Evolutionary conservation across 768 basidiomycete genomes (phyloP).

Genomic region (Strobilomyces confusus): DNA sequence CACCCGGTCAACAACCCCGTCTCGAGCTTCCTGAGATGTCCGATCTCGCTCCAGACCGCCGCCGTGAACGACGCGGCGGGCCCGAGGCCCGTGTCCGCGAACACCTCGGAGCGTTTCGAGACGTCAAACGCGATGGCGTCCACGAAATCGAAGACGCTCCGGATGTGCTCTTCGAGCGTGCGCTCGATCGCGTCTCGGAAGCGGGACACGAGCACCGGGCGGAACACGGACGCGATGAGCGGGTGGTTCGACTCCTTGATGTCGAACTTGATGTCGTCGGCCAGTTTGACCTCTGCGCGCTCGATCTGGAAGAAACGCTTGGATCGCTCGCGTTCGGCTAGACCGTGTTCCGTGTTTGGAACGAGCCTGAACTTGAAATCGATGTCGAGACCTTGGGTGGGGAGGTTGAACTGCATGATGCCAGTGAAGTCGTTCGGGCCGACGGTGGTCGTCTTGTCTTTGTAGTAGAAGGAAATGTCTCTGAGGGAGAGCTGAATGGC

Average conservation of each 20-base stretch:
- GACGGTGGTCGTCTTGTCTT: conserved; percentile 52
- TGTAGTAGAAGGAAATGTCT: conserved; percentile 73
- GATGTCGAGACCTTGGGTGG: conserved; percentile 63
- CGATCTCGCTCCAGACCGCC: conserved; percentile 68
- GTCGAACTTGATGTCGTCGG: conserved; percentile 50
- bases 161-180: conserved; percentile 53
- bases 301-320: conserved; percentile 60
- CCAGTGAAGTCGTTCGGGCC: conserved; percentile 59
- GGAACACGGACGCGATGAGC: conserved; percentile 57
- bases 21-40: conserved; percentile 43
- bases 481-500: conserved; percentile 59
- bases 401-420: conserved; percentile 56
- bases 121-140: conserved; percentile 62
- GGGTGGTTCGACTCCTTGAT: conserved; percentile 63
- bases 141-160: conserved; percentile 44
- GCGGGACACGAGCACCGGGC: conserved; percentile 53
- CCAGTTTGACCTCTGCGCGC: conserved; percentile 48
- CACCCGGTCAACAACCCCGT: conserved; percentile 39
- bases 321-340: conserved; percentile 40
- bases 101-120: conserved; percentile 54
- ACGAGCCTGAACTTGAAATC: conserved; percentile 65
- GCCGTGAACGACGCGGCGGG: conserved; percentile 48
- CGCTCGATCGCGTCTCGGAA: conserved; percentile 59
- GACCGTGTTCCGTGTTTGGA: conserved; percentile 42
- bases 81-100: conserved; percentile 57